phyloP scores from a whole-genome alignment of 225 moss, liverwort and hornwort genomes.

The Rhytidiadelphus loreus region DNA sequence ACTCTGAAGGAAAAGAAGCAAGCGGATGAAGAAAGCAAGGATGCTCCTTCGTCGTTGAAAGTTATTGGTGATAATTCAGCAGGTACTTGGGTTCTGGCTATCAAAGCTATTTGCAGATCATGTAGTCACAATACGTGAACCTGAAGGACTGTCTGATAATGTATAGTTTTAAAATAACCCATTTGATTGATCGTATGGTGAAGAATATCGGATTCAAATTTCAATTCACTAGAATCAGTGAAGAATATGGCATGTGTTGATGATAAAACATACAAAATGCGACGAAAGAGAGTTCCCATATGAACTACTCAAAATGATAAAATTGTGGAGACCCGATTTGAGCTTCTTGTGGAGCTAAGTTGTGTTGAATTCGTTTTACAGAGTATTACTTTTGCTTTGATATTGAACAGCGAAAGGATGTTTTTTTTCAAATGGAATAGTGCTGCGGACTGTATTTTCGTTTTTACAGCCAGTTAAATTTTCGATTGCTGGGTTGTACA shows the following conservation, averaged over 20 bases:
- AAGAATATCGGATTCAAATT: not conserved
- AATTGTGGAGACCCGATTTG: not conserved
- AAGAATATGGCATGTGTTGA: not conserved
- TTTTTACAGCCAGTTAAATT: not conserved
- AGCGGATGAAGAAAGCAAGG: slow-evolving; percentile 71
- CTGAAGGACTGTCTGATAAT: not conserved
- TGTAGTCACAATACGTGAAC: not conserved
- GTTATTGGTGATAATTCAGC: slow-evolving; percentile 80
- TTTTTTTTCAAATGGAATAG: not conserved
- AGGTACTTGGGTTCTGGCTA: slow-evolving; percentile 30
- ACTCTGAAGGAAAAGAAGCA: slow-evolving; percentile 76
- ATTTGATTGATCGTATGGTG: not conserved
- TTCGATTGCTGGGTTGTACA: slow-evolving; percentile 9
- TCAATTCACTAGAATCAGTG: not conserved
- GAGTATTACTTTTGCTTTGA: not conserved
- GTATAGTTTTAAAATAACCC: no score
- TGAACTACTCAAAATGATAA: not conserved
- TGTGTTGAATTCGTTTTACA: not conserved
- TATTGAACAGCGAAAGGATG: not conserved
- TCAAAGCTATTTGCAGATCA: not conserved
- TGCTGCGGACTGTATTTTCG: not conserved
- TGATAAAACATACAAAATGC: not conserved
- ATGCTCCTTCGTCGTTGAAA: slow-evolving; percentile 69
- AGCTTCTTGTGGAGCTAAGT: not conserved
- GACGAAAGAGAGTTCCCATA: not conserved